phyloP scores from a whole-genome alignment of 768 basidiomycete genomes.

The Tylopilus intermedius region DNA sequence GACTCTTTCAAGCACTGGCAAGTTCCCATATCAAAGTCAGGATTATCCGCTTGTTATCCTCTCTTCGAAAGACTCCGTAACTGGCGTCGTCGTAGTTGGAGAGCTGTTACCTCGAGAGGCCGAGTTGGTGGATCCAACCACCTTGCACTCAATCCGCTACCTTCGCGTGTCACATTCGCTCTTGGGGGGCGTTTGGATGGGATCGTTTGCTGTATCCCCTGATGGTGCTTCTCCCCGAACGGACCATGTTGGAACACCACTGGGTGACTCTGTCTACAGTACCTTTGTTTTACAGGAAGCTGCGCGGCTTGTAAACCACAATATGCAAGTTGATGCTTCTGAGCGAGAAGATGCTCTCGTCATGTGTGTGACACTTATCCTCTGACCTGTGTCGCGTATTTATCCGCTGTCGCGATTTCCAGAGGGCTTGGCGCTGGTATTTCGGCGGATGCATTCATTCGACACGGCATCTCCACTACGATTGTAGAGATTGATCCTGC shows the following conservation, averaged over 20 bases:
- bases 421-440: conserved; percentile 90
- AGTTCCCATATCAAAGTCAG: conserved; percentile 47
- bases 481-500: conserved; percentile 92
- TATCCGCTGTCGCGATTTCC: background rate
- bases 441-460: conserved; percentile 67
- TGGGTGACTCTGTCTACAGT: conserved; percentile 79
- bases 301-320: conserved; percentile 60
- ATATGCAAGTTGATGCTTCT: conserved; percentile 33
- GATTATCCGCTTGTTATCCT: conserved; percentile 58
- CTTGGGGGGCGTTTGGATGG: conserved; percentile 77
- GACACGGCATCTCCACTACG: conserved; percentile 66
- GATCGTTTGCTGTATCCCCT: conserved; percentile 40
- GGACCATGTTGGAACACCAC: conserved; percentile 48
- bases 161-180: conserved; percentile 63
- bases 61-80: conserved; percentile 63
- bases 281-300: conserved; percentile 88
- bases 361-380: conserved; percentile 48
- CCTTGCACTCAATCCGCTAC: conserved; percentile 51
- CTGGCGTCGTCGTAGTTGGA: conserved; percentile 79
- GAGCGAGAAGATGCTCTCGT: conserved; percentile 54
- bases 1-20: conserved; percentile 51
- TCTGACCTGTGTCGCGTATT: conserved; percentile 7
- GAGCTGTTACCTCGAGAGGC: conserved; percentile 48
- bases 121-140: conserved; percentile 25
- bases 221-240: conserved; percentile 38